Base-by-base conservation (phyloP, 1,284 basidiomycete species). In the Cryptococcus neoformans region DNA sequence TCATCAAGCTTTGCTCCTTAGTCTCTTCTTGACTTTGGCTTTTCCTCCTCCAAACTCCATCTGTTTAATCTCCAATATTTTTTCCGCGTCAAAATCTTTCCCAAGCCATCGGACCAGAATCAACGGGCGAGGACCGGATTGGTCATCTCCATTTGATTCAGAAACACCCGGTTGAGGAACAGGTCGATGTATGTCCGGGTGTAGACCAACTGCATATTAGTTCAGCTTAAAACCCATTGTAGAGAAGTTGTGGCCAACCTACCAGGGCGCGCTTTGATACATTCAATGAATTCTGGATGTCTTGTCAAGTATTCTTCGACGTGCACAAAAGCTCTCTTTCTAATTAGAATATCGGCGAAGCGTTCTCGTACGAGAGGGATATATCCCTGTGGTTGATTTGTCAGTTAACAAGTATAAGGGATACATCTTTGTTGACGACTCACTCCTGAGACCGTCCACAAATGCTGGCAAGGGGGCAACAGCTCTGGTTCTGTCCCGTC, bases 231-330 rank as follows among this genome's bases (percentile, higher is more conserved):
- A 37, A 17, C 38, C 34, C 11, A 8, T 17, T 11, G 37, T 37
- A 39, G 37, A 28, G 17, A 16, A 34, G 47, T 9, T 10, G 9
- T 21, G 7, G 4, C 2, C 7, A 34, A 58, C 67, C 53, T 44
- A 69, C 69, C 59, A 21, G 75, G 75, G 40, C 75, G 58, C 8
- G 69, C 71, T 28, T 67, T 62, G 51, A 77, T 62, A 4, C 69
- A 67, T 21, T 72, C 52, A 7, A 69, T 61, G 49, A 78, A 76
- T 39, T 70, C 67, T 4, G 75, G 74, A 58, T 77, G 75, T 10
- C 71, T 68, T n/a, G 71, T 73, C 21, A 77, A 68, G 58, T 78
- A 78, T 53, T 78, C 73, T 48, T 78, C 75, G 5, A 78, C 72
- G 44, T 75, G 72, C 1, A 76, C 73, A 56, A 78, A 78, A 2